Evolutionary conservation across 768 basidiomycete genomes (phyloP).

Genomic region (Fomitopsis serialis): DNA sequence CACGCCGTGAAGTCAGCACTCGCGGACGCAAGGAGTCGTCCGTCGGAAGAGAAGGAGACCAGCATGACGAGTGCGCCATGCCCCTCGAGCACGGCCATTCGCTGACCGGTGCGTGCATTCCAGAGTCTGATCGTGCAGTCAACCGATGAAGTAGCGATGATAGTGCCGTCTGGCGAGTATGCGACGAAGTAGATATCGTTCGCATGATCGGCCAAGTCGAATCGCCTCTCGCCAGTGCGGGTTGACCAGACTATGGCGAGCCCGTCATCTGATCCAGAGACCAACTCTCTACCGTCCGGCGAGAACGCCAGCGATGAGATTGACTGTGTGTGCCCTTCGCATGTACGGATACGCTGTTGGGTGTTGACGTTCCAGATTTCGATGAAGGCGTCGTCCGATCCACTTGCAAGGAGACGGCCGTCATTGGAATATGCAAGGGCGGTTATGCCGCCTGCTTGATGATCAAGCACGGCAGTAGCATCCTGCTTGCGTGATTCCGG

Average conservation of each 20-base stretch:
- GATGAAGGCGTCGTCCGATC: conserved; percentile 9
- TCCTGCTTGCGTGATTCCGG: not conserved
- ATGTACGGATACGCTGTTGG: conserved; percentile 4
- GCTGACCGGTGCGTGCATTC: not conserved
- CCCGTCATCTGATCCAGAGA: not conserved
- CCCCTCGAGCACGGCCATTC: not conserved
- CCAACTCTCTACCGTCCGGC: not conserved
- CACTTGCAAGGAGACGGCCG: conserved; percentile 6
- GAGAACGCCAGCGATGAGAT: conserved; percentile 2
- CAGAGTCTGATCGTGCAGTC: not conserved
- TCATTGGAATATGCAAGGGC: conserved; percentile 6
- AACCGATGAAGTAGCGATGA: conserved; percentile 3
- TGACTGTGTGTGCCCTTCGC: not conserved
- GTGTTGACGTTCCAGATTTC: conserved; percentile 8
- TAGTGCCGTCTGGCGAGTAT: conserved; percentile 8
- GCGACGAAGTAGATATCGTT: conserved; percentile 3
- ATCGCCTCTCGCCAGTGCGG: conserved; percentile 12
- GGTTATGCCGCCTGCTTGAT: conserved; percentile 1
- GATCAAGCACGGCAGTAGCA: not conserved
- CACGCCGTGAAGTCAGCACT: conserved; percentile 38
- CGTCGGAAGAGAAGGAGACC: conserved; percentile 9
- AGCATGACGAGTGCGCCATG: not conserved
- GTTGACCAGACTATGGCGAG: not conserved
- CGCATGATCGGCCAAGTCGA: conserved; percentile 13
- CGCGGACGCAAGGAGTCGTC: conserved; percentile 33